These are phyloP conservation scores for Pyricularia sp. DNA, from an alignment of 2,329 filamentous ascomycete genomes.

Conservation along the genomic window DNA sequence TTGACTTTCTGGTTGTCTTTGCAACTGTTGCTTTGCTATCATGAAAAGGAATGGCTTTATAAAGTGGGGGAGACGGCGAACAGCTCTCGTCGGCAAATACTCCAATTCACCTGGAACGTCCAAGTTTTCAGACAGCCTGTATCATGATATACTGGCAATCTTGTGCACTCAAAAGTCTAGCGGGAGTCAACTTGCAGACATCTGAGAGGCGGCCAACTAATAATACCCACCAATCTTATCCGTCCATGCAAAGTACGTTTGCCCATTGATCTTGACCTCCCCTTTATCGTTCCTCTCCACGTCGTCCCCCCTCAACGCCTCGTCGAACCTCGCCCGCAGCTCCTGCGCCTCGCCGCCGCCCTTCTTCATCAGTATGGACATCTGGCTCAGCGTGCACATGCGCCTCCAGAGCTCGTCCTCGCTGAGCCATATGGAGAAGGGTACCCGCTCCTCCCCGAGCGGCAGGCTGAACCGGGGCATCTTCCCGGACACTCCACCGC, in stretches of 20 bases:
- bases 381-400: constrained; percentile 57
- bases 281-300: constrained; percentile 42
- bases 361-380: constrained; percentile 41
- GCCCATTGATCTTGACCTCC: constrained; percentile 40
- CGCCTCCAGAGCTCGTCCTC: constrained; percentile 55
- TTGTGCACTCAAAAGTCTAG: not conserved
- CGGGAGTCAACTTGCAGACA: not conserved
- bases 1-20: not conserved
- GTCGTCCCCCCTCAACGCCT: constrained; percentile 40
- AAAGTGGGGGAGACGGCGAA: not conserved
- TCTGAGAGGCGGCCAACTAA: not conserved
- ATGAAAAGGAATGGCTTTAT: not conserved
- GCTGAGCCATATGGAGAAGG: constrained; percentile 48
- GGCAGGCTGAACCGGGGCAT: constrained; percentile 49
- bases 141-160: not conserved
- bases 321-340: constrained; percentile 41
- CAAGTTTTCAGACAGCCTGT: not conserved
- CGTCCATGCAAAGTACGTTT: constrained; percentile 57
- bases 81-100: not conserved
- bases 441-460: constrained; percentile 43
- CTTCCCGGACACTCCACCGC: constrained; percentile 26
- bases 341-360: constrained; percentile 35
- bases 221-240: constrained; percentile 21
- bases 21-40: not conserved
- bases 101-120: not conserved